Percentiles rank a stretch among this genome's conserved stretches.
These are phyloP conservation scores for Apiospora malaysiana DNA, from an alignment of 2,329 filamentous ascomycete genomes.

Conservation along the genomic window DNA sequence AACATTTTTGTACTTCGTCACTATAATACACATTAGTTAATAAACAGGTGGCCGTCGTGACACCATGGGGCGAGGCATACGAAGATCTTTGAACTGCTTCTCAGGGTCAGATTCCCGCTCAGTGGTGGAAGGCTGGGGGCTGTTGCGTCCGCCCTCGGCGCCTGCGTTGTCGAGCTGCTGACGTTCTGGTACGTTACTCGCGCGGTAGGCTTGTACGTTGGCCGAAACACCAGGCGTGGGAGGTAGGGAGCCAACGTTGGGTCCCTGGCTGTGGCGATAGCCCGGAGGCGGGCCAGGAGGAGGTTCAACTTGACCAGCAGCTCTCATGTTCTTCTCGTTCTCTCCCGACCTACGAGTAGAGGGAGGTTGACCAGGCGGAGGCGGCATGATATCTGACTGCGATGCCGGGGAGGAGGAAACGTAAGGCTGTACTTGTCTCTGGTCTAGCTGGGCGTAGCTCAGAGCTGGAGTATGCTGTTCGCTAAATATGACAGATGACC, in stretches of 20 bases:
- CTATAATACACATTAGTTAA: slow-evolving; percentile 50
- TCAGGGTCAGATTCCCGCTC: slow-evolving; percentile 53
- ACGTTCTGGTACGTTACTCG: slow-evolving; percentile 45
- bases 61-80: slow-evolving; percentile 46
- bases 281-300: slow-evolving; percentile 54
- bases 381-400: slow-evolving; percentile 54
- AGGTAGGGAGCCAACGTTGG: slow-evolving; percentile 51
- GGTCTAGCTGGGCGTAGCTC: slow-evolving; percentile 39
- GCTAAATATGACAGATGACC: slow-evolving; percentile 48
- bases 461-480: slow-evolving; percentile 51
- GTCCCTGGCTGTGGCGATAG: slow-evolving; percentile 58
- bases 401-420: slow-evolving; percentile 28
- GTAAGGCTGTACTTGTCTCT: slow-evolving; percentile 32
- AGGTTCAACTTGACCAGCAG: slow-evolving; percentile 45
- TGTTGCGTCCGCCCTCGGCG: slow-evolving; percentile 59
- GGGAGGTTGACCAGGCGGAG: slow-evolving; percentile 50
- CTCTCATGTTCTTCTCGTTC: slow-evolving; percentile 52
- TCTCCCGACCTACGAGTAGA: slow-evolving; percentile 56
- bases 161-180: slow-evolving; percentile 51
- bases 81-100: slow-evolving; percentile 62
- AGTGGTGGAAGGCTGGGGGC: slow-evolving; percentile 56
- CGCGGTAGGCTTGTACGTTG: slow-evolving; percentile 46
- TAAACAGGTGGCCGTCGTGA: slow-evolving; percentile 46
- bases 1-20: slow-evolving; percentile 96
- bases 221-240: slow-evolving; percentile 44